Evolutionary conservation across 2,329 filamentous ascomycete genomes (phyloP), one percentile per base, ranked within the genome.

Genomic region (Lecanicillium sp.): DNA sequence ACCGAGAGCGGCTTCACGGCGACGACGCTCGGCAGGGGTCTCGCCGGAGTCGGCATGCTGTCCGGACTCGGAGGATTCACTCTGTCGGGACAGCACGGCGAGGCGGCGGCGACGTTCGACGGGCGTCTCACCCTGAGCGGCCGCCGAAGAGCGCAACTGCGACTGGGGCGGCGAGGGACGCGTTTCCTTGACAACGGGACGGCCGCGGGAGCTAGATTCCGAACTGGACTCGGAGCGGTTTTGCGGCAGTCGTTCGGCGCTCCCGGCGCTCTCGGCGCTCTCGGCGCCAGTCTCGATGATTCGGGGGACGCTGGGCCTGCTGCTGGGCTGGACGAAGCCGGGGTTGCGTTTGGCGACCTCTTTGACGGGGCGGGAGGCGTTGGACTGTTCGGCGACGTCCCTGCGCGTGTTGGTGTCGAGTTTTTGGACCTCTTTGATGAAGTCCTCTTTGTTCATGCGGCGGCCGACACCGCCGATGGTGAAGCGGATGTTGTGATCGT

Each of bases 381-480:
- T 66, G 0, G 75, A 78, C 48, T 71, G 68, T 30, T 77, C 72
- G 4, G 80, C 67, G 2, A 79, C 71, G 51, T 79, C 73, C 29
- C 68, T 70, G 5, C 76, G 75, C 12, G 82, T 79, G 58, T 79
- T 79, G 20, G 79, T 77, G 60, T 91, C 86, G 51, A 91, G 73
- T 54, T 81, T 78, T 54, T 82, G 79, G 59, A 93, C 83, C 60
- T 88, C 81, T 39, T 76, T 72, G 52, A 93, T 81, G 60, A 93
- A 91, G 59, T 90, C 86, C 4, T 84, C 80, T 66, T 90, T 90
- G 52, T 78, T 90, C 79, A 93, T 84, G 40, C 87, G 79, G 52
- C 76, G 74, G 5, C 85, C 85, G n/a, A 82, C 78, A 27, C 83
- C 81, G 37, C 77, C 80, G 53, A 91, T 86, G 1, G 83, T 90